These are phyloP conservation scores for Penicillium sp. DNA, from an alignment of 2,329 filamentous ascomycete genomes.

Conservation along the genomic window DNA sequence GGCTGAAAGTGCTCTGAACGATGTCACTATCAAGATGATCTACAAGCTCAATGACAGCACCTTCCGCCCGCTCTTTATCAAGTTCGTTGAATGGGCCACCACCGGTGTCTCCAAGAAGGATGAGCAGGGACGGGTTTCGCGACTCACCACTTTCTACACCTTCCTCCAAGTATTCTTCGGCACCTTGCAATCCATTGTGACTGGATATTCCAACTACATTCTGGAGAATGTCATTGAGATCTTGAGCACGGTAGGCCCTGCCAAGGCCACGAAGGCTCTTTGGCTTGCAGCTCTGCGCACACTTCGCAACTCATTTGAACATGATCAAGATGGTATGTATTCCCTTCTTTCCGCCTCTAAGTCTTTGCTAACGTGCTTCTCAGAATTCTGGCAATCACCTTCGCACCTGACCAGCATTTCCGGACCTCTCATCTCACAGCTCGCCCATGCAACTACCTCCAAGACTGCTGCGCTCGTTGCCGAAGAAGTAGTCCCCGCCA, in stretches of 20 bases:
- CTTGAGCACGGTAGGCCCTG: slow-evolving; percentile 49
- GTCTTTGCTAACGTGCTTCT: slow-evolving; percentile 10
- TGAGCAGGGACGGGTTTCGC: slow-evolving; percentile 57
- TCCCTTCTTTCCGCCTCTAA: not conserved
- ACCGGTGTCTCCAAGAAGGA: slow-evolving; percentile 65
- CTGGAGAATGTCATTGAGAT: slow-evolving; percentile 72
- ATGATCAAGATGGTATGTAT: slow-evolving; percentile 75
- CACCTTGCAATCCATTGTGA: slow-evolving; percentile 89
- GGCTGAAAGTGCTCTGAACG: slow-evolving; percentile 67
- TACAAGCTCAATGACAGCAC: slow-evolving; percentile 94
- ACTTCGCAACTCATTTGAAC: slow-evolving; percentile 73
- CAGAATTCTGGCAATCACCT: slow-evolving; percentile 89
- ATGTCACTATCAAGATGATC: slow-evolving; percentile 81
- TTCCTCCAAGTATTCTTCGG: slow-evolving; percentile 81
- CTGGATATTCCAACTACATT: slow-evolving; percentile 83
- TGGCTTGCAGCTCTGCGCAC: slow-evolving; percentile 72
- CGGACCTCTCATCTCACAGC: slow-evolving; percentile 69
- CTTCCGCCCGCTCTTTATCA: slow-evolving; percentile 88
- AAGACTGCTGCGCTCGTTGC: slow-evolving; percentile 50
- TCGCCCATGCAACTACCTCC: slow-evolving; percentile 49
- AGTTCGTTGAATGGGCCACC: slow-evolving; percentile 79
- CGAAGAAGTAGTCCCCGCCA: slow-evolving; percentile 67
- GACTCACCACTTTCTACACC: slow-evolving; percentile 75
- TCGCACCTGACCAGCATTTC: slow-evolving; percentile 78
- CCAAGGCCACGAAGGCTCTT: slow-evolving; percentile 58